phyloP scores from a whole-genome alignment of 306 rosid genomes.

The Quercus dentata region DNA sequence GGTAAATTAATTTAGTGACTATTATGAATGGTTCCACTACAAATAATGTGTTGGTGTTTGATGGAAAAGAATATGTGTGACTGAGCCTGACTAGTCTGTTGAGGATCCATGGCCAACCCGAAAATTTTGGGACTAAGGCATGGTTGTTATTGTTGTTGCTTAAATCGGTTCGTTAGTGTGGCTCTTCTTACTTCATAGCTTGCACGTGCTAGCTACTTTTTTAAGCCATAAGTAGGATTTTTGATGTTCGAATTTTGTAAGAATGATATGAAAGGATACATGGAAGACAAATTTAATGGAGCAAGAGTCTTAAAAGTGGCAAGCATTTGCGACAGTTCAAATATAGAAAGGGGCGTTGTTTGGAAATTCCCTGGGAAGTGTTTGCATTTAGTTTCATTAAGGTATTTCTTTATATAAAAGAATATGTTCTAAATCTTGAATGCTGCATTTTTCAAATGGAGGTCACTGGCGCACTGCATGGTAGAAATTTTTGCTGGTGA shows the following conservation, averaged over 20 bases:
- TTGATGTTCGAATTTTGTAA: neutral
- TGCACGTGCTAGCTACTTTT: neutral
- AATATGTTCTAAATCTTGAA: neutral
- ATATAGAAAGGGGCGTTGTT: neutral
- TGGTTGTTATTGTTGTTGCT: too few species aligned
- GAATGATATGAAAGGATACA: neutral
- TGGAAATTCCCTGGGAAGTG: neutral
- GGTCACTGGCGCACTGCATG: neutral
- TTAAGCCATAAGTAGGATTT: neutral
- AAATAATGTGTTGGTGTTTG: too few species aligned
- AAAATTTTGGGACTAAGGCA: too few species aligned
- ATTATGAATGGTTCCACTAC: too few species aligned
- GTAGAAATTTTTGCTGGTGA: neutral
- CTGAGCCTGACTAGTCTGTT: too few species aligned
- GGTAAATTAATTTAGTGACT: too few species aligned
- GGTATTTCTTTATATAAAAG: neutral
- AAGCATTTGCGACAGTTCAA: neutral
- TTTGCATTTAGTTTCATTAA: neutral
- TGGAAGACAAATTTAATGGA: neutral
- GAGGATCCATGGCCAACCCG: too few species aligned
- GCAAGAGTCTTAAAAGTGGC: neutral
- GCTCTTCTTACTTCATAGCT: neutral
- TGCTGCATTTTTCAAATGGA: neutral
- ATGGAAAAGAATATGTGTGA: too few species aligned
- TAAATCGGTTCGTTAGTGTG: neutral